Conservation (phyloP, 2,329 filamentous ascomycete genomes). For the Pseudovirgaria hyperparasitica region DNA sequence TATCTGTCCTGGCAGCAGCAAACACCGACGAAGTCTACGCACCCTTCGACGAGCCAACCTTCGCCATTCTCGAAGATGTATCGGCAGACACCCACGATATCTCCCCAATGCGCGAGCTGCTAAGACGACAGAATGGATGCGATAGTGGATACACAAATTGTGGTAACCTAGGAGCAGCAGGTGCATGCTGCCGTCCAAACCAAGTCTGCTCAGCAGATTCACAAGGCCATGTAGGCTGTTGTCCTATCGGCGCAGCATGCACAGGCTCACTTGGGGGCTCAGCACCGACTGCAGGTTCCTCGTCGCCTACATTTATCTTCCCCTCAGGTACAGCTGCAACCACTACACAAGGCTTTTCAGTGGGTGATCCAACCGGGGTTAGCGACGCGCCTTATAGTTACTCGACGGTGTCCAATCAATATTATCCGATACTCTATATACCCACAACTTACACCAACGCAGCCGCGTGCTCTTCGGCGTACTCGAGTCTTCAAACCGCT, state of each 20-base stretch:
- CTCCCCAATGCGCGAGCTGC: conserved; percentile 13
- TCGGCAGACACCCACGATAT: conserved; percentile 15
- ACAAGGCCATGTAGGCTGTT: conserved; percentile 48
- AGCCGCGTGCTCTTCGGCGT: conserved; percentile 40
- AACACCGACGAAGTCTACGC: conserved; percentile 13
- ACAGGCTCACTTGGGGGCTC: conserved; percentile 37
- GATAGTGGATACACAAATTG: conserved; percentile 41
- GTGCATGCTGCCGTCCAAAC: conserved; percentile 42
- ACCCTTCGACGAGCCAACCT: conserved; percentile 16
- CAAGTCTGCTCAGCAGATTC: conserved; percentile 44
- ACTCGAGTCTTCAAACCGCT: conserved; percentile 38
- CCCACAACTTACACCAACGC: conserved; percentile 41
- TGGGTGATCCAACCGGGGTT: conserved; percentile 13
- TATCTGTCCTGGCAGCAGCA: conserved; percentile 16
- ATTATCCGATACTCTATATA: conserved; percentile 40
- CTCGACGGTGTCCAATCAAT: conserved; percentile 35
- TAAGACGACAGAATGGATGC: conserved; percentile 32
- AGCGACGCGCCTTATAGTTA: conserved; percentile 7
- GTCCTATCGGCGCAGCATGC: conserved; percentile 43
- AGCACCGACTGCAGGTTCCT: conserved; percentile 8
- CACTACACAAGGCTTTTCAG: conserved; percentile 9
- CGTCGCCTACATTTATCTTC: conserved; percentile 9
- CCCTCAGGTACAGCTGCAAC: conserved; percentile 11
- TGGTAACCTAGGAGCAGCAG: conserved; percentile 36
- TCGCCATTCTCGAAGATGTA: conserved; percentile 8